Base-by-base conservation (phyloP, 345 rosid genomes). In the Eucalyptus paniculata region DNA sequence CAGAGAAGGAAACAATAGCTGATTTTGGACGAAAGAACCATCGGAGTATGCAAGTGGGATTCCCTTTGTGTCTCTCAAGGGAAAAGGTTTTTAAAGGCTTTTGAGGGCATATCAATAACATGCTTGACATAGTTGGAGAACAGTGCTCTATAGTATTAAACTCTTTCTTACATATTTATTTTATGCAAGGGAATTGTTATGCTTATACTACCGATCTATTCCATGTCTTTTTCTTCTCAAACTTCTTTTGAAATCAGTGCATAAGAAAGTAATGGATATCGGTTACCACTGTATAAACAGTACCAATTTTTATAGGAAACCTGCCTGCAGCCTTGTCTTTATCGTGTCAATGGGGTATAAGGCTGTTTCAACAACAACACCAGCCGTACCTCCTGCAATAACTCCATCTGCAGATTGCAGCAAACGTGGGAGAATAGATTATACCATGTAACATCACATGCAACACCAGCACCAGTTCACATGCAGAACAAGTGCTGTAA, bases 301-400 rank as follows among this genome's bases (percentile, higher is more conserved):
- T 77, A 77, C 40, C 69, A 86, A n/a, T 30, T 87, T 62, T 82
- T 89, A 89, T 40, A 26, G n/a, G 81, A 89, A 93, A 95, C 96
- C 91, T 93, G 93, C 99, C 98, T 97, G 99, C 90, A 97, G 94
- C 91, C 99, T 91, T 30, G 99, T 97, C 95, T 97, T 97, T 90
- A 97, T 95, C 2, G 99, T 97, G 91, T 97, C 99, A 88, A 97
- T 94, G 32, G 99, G 99, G 90, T 97, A 97, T 69, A 97, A 93
- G 88, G 98, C 97, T 40, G 98, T 95, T 91, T 97, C 99, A 90
- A 97, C 99, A 65, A 97, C 99, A 92, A 95, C 98, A 87, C 99
- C 99, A 92, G 99, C 98, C 44, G 97, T 92, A 88, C 99, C 99
- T 91, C 99, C 99, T 47, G 99, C 99, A 90, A 97, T 91, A 89